phyloP scores from a whole-genome alignment of 2,329 filamentous ascomycete species.

The Alternaria panax region DNA sequence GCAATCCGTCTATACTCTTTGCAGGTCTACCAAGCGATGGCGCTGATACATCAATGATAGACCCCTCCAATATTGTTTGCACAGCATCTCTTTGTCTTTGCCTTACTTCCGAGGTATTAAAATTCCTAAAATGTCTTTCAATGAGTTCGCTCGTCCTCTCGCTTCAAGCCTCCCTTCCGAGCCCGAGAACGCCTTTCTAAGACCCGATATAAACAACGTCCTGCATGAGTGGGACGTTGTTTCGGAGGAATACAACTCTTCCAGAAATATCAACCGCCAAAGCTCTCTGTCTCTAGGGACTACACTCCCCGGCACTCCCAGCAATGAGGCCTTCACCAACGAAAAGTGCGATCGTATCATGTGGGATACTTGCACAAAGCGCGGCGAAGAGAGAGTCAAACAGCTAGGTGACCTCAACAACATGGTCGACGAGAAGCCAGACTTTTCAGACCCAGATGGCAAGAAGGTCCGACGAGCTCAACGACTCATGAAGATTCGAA shows the following conservation, averaged over 20 bases:
- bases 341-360: background rate
- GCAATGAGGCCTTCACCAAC: background rate
- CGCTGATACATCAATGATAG: background rate
- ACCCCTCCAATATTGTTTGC: background rate
- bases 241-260: background rate
- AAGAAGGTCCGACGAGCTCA: constrained; percentile 3
- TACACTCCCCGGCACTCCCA: background rate
- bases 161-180: background rate
- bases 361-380: background rate
- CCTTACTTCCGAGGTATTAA: background rate
- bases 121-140: background rate
- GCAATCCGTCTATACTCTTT: background rate
- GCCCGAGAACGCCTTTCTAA: background rate
- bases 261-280: background rate
- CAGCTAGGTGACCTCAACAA: constrained; percentile 9
- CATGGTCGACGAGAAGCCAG: constrained; percentile 14
- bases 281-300: background rate
- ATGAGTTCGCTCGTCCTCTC: background rate
- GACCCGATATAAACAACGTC: background rate
- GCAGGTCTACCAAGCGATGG: background rate
- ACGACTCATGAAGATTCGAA: constrained; percentile 6
- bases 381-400: background rate
- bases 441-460: constrained; percentile 10
- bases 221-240: background rate
- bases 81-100: background rate